phyloP scores from a whole-genome alignment of 768 basidiomycete genomes.

The Hortiboletus flavorubellus region DNA sequence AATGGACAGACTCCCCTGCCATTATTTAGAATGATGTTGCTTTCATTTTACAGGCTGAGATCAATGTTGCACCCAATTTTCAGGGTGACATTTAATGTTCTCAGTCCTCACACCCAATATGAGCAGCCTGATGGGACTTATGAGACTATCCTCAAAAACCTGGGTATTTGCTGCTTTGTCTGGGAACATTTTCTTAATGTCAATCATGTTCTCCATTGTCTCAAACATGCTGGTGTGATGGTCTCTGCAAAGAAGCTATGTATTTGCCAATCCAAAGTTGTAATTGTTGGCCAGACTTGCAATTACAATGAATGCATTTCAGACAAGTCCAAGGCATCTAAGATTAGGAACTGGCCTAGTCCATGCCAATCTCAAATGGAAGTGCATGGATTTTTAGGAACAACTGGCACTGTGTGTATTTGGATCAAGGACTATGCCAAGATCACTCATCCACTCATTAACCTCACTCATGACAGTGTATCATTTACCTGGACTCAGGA shows the following conservation, averaged over 20 bases:
- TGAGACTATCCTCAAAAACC: conserved; percentile 13
- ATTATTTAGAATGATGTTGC: conserved; percentile 41
- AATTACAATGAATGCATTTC: conserved; percentile 34
- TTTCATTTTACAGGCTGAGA: conserved; percentile 38
- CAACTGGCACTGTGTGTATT: conserved; percentile 20
- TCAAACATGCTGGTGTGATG: conserved; percentile 10
- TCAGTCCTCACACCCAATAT: conserved; percentile 37
- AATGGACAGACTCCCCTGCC: conserved; percentile 39
- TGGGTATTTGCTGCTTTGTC: conserved; percentile 9
- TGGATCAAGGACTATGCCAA: conserved; percentile 31
- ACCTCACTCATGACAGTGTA: conserved; percentile 22
- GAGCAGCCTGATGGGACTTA: conserved; percentile 4
- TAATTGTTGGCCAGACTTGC: conserved; percentile 39
- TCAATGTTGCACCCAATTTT: conserved; percentile 34
- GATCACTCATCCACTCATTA: conserved; percentile 22
- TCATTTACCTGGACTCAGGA: conserved; percentile 18
- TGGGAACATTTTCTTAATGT: conserved; percentile 33
- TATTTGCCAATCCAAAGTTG: conserved; percentile 27
- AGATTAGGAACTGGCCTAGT: conserved; percentile 32
- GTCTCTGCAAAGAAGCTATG: conserved; percentile 31
- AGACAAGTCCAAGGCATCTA: conserved; percentile 22
- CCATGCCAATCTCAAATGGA: conserved; percentile 14
- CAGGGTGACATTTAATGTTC: conserved; percentile 40
- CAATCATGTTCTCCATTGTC: conserved; percentile 18
- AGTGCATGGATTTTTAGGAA: conserved; percentile 30